Conservation (phyloP, 2,329 filamentous ascomycete genomes). For the Colletotrichum trifolii region DNA sequence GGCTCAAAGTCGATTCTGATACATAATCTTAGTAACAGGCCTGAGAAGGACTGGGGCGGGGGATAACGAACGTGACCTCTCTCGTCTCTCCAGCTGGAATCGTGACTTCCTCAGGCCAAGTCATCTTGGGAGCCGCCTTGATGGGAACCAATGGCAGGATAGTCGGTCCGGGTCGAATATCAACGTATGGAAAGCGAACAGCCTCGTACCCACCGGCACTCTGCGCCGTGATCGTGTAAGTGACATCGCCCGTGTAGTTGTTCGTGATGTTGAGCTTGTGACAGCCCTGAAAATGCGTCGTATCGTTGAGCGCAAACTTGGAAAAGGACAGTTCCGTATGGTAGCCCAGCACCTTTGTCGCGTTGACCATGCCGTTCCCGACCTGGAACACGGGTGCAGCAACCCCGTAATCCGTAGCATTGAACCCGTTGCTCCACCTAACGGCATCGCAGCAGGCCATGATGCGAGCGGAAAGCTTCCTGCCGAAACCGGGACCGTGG, state of each 20-base stretch:
- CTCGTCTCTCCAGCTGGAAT: slow-evolving; percentile 43
- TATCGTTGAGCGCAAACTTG: slow-evolving; percentile 62
- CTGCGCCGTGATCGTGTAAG: slow-evolving; percentile 55
- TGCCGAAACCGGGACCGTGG: slow-evolving; percentile 47
- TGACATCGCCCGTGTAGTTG: slow-evolving; percentile 46
- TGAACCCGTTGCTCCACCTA: slow-evolving; percentile 45
- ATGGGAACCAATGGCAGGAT: neutral
- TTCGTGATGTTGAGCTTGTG: slow-evolving; percentile 57
- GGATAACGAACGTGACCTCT: slow-evolving; percentile 32
- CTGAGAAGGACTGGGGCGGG: neutral
- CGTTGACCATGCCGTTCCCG: slow-evolving; percentile 60
- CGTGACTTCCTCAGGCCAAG: slow-evolving; percentile 29
- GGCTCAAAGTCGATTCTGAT: slow-evolving; percentile 42
- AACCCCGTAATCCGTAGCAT: slow-evolving; percentile 35
- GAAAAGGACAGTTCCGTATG: slow-evolving; percentile 52
- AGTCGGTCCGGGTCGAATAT: slow-evolving; percentile 16
- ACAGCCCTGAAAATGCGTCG: slow-evolving; percentile 50
- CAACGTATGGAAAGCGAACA: neutral
- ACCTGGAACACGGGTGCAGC: slow-evolving; percentile 51
- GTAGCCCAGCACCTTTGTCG: slow-evolving; percentile 55
- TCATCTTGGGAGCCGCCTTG: slow-evolving; percentile 8
- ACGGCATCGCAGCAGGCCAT: slow-evolving; percentile 48
- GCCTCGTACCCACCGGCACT: slow-evolving; percentile 40
- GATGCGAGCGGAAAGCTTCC: slow-evolving; percentile 42
- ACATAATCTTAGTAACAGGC: neutral